Evolutionary conservation across 1,284 basidiomycete species (phyloP).

Genomic region (Anthracocystis walkeri): DNA sequence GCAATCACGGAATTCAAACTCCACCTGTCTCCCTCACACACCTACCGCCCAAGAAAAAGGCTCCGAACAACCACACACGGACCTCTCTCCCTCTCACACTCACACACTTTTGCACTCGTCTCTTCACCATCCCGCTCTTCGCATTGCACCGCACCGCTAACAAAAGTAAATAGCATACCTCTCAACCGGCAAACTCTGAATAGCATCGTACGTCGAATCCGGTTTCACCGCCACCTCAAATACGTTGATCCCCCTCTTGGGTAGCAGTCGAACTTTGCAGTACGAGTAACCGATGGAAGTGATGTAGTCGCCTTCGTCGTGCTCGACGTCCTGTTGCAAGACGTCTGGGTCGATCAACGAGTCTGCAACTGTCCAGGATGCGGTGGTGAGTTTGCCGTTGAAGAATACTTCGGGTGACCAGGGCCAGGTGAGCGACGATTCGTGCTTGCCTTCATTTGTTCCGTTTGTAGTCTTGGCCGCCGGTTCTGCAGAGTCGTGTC

Average conservation of each 20-base stretch:
- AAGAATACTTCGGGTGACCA: slow-evolving; percentile 39
- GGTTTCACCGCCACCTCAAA: slow-evolving; percentile 40
- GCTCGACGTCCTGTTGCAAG: slow-evolving; percentile 1
- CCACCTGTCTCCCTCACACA: background rate
- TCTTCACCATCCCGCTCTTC: background rate
- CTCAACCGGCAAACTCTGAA: slow-evolving; percentile 25
- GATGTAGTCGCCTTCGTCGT: slow-evolving; percentile 1
- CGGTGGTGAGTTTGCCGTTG: slow-evolving; percentile 31
- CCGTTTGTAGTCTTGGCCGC: background rate
- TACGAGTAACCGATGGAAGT: slow-evolving; percentile 22
- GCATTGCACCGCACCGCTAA: slow-evolving; percentile 4
- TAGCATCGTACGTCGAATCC: slow-evolving; percentile 3
- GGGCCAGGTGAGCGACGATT: slow-evolving; percentile 21
- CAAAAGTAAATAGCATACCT: slow-evolving; percentile 46
- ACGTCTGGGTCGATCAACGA: slow-evolving; percentile 21
- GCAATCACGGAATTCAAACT: background rate
- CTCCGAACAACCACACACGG: slow-evolving; percentile 1
- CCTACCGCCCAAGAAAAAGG: slow-evolving; percentile 1
- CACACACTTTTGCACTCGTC: background rate
- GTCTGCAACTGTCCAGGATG: slow-evolving; percentile 23
- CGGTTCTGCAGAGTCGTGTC: background rate
- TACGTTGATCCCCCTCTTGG: slow-evolving; percentile 41
- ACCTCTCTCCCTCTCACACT: background rate
- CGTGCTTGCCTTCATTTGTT: background rate
- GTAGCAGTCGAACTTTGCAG: slow-evolving; percentile 35